Base-by-base conservation (phyloP, 192 early-diverging fungal genomes). In the Chytriomyces hyalinus region DNA sequence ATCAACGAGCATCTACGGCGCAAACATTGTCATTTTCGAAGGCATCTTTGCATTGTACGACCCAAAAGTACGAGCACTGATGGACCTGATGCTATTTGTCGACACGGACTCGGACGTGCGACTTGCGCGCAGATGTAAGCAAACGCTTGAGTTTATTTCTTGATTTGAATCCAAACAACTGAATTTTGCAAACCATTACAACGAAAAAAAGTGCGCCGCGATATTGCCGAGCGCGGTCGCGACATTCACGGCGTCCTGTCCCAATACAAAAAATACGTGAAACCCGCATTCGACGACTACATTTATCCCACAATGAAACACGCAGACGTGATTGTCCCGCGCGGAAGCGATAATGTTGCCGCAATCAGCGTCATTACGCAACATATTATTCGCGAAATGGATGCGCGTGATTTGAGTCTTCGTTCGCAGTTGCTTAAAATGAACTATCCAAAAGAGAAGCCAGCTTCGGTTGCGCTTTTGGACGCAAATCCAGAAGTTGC, bases 21-120 rank as follows among this genome's bases (percentile, higher is more conserved):
- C 96, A 20, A 97, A 96, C 68, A 93, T 98, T 6, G 88, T 98
- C 57, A 95, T 97, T 59, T 97, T 98, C 83, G 97, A 98, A 80
- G 97, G 97, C 60, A 98, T 98, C 73, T 97, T 98, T 90, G 97
- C 95, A 7, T 83, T 98, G 45, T 95, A 95, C 79, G 94, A 96
- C 77, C 88, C 91, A 44, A 85, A 81, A 47, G 90, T 98, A 26
- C 84, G 92, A 13, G 87, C 91, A 45, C 81, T 96, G 80, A 93
- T 96, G 94, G 92, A 81, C 60, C 46, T 86, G 76, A 88, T 92
- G 90, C 84, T 97, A 0, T 97, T 96, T 92, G 95, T 98, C 4
- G 96, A 97, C 74, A 95, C 96, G 0, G 97, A 98, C 80, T 89
- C 91, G 45, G 97, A 98, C 76, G 91, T 98, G 63, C 92, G 96